Conservation (phyloP, 805 yeast species). For the Tanozyma kutaoensis region DNA sequence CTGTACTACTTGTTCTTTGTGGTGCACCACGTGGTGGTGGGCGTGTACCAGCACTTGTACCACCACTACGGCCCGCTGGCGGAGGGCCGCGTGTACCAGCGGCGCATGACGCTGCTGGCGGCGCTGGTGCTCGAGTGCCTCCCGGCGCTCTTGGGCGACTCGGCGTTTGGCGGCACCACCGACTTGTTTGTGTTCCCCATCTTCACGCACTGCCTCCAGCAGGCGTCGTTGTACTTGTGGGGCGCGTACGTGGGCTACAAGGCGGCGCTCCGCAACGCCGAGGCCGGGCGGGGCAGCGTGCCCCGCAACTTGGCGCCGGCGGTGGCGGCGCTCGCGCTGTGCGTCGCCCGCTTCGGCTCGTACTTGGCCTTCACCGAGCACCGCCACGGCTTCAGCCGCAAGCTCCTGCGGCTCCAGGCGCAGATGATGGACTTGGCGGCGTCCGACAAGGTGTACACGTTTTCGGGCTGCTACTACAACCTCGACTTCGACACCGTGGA, state of each 20-base stretch:
- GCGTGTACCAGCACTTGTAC: conserved; percentile 1
- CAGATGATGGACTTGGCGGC: background rate
- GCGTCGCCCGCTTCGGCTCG: background rate
- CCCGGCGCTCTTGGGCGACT: background rate
- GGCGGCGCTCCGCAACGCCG: background rate
- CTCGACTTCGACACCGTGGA: too few species aligned
- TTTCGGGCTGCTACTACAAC: too few species aligned
- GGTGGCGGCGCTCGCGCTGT: background rate
- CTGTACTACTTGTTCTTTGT: background rate
- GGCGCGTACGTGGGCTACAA: conserved; percentile 1
- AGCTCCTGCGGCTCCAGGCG: background rate
- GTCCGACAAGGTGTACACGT: too few species aligned
- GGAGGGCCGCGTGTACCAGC: background rate
- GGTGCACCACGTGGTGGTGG: background rate
- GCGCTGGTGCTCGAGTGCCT: background rate
- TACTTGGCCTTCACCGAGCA: background rate
- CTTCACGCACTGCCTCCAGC: conserved; percentile 1
- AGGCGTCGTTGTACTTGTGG: background rate
- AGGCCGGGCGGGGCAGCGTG: background rate
- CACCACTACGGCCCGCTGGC: background rate
- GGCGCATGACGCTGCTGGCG: background rate
- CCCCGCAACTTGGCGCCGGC: background rate
- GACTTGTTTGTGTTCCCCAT: background rate
- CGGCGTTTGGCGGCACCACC: background rate
- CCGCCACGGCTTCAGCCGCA: background rate